These are phyloP conservation scores for Flaveria floridana DNA, from an alignment of 140 eudicot species.

Conservation along the genomic window DNA sequence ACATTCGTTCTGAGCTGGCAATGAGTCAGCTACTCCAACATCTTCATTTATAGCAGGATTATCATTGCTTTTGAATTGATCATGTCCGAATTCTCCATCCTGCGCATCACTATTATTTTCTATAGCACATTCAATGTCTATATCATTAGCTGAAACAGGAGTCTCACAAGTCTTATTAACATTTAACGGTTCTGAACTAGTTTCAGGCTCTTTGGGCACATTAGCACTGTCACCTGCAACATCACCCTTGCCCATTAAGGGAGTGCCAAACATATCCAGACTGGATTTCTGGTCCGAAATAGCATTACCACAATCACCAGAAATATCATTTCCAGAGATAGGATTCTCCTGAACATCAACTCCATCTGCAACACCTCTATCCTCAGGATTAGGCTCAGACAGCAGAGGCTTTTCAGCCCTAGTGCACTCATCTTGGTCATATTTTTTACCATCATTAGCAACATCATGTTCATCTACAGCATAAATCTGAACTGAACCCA, in stretches of 20 bases:
- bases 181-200: constrained; percentile 24
- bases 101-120: constrained; percentile 16
- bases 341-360: constrained; percentile 13
- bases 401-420: not conserved
- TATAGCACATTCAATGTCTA: not conserved
- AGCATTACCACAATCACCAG: constrained; percentile 19
- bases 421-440: constrained; percentile 5
- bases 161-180: not conserved
- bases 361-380: not conserved
- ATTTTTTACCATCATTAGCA: not conserved
- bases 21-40: constrained; percentile 1
- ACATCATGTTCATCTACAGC: not conserved
- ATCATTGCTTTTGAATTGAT: constrained; percentile 5
- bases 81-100: constrained; percentile 23
- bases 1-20: constrained; percentile 12
- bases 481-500: not conserved
- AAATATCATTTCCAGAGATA: constrained; percentile 13
- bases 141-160: not conserved
- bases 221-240: constrained; percentile 10
- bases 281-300: not conserved
- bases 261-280: constrained; percentile 9
- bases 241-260: constrained; percentile 13
- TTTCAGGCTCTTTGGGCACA: constrained; percentile 19
- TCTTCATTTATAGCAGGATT: not conserved
- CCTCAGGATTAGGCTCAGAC: not conserved